Base-by-base conservation (phyloP, 257 asterid species). In the Prunella vulgaris region DNA sequence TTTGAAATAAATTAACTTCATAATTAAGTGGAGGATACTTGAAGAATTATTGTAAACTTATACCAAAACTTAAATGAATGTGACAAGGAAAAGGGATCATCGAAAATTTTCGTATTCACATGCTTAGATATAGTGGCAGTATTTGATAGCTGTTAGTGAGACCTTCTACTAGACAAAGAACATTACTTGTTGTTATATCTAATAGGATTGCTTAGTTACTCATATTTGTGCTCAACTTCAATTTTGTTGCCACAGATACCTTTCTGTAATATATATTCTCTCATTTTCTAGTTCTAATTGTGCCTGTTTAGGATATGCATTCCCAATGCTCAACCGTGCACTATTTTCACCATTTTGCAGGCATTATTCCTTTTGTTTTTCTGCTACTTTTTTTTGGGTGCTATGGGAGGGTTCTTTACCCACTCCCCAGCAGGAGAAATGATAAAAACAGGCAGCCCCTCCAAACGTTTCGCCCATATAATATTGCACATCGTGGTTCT, bases 401-500 rank as follows among this genome's bases (percentile, higher is more conserved):
- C 81, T 84, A 86, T 27, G 95, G 90, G 30, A 86, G 97, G 79
- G 85, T 85, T 70, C 93, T 93, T 62, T 88, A 88, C 75, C 99
- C 97, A 56, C 96, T 89, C 17, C 99, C 97, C 7, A 84, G 96
- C 76, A 74, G 96, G 74, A 88, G 96, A 82, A 88, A 89, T n/a
- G 96, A 87, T 32, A 83, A 87, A 80, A 86, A 81, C 57, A 84
- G 78, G 74, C 87, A 71, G 60, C 93, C 96, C 9, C 74, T 94
- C 49, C 99, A 94, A 68, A 86, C 96, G 5, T 89, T 89, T 74
- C 97, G 99, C 59, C 84, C 99, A 1, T 91, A 78, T 73, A 94
- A 94, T 87, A 69, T 94, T 59, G 99, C 99, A 10, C 99, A 91
- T 75, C 93, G 99, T 78, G 99, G 99, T 71, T 86, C 97, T 10